phyloP scores from a whole-genome alignment of 2,329 filamentous ascomycete genomes.

The Ascochyta viciae-villosae region DNA sequence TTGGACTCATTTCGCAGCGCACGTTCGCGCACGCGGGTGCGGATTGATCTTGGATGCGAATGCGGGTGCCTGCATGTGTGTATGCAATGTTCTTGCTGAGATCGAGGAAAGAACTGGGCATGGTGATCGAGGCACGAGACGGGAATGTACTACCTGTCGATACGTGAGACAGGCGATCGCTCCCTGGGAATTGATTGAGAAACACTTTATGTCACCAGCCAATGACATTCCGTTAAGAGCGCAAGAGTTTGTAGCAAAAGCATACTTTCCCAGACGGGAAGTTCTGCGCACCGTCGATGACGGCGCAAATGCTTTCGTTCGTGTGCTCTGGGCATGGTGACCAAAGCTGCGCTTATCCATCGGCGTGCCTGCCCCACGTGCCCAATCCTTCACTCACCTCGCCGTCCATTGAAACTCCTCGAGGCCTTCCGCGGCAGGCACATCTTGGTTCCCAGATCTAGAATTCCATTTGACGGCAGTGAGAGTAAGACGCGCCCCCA shows the following conservation, averaged over 20 bases:
- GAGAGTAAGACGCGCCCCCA: constrained; percentile 10
- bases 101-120: constrained; percentile 17
- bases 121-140: constrained; percentile 1
- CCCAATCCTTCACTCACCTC: constrained; percentile 1
- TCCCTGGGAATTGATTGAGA: constrained; percentile 9
- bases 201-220: neutral
- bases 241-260: neutral
- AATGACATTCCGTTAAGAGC: neutral
- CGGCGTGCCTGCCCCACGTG: neutral
- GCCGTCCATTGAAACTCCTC: constrained; percentile 8
- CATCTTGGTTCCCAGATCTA: neutral
- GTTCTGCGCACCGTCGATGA: neutral
- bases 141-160: constrained; percentile 6
- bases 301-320: neutral
- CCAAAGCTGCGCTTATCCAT: neutral
- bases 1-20: constrained; percentile 6
- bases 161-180: constrained; percentile 6
- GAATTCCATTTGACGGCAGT: neutral
- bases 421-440: neutral
- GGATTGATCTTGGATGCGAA: constrained; percentile 18
- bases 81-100: constrained; percentile 21
- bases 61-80: constrained; percentile 20
- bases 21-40: constrained; percentile 23
- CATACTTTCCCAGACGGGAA: neutral
- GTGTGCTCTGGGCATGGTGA: neutral